Evolutionary conservation across 2,329 filamentous ascomycete species (phyloP).

Genomic region (Penicillium sp.): DNA sequence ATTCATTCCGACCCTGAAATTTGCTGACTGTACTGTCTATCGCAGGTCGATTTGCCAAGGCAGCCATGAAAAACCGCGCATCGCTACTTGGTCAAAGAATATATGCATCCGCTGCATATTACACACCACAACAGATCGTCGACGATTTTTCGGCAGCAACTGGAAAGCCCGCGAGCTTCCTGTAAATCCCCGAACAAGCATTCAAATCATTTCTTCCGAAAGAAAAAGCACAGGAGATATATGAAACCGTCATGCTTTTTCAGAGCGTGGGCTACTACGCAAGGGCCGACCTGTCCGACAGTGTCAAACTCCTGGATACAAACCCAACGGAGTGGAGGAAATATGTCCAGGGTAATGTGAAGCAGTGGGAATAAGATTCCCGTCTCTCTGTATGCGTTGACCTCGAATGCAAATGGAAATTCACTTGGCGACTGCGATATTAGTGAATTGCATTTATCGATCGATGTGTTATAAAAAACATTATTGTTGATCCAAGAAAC

Average conservation of each 20-base stretch:
- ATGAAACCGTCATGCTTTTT: conserved; percentile 53
- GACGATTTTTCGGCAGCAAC: conserved; percentile 37
- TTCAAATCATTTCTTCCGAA: conserved; percentile 26
- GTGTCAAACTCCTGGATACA: conserved; percentile 22
- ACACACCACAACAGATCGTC: conserved; percentile 39
- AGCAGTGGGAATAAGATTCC: not conserved
- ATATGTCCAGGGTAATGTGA: conserved; percentile 19
- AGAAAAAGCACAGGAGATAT: conserved; percentile 42
- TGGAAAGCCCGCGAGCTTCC: conserved; percentile 32
- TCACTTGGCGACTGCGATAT: too few relatives aligned
- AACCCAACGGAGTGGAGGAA: conserved; percentile 26
- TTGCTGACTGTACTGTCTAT: conserved; percentile 9
- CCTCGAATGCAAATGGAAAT: too few relatives aligned
- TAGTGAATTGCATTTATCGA: too few relatives aligned
- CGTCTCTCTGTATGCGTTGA: not conserved
- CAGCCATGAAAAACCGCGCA: conserved; percentile 36
- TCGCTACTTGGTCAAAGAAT: conserved; percentile 44
- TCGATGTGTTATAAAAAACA: too few relatives aligned
- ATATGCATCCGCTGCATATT: conserved; percentile 40
- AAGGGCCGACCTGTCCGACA: conserved; percentile 31
- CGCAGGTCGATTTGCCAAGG: conserved; percentile 28
- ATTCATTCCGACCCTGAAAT: not conserved
- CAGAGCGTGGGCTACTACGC: conserved; percentile 53
- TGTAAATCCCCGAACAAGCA: conserved; percentile 20
- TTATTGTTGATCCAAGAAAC: too few relatives aligned